phyloP scores from a whole-genome alignment of 2,329 filamentous ascomycete genomes.

The Diaporthe capsici region DNA sequence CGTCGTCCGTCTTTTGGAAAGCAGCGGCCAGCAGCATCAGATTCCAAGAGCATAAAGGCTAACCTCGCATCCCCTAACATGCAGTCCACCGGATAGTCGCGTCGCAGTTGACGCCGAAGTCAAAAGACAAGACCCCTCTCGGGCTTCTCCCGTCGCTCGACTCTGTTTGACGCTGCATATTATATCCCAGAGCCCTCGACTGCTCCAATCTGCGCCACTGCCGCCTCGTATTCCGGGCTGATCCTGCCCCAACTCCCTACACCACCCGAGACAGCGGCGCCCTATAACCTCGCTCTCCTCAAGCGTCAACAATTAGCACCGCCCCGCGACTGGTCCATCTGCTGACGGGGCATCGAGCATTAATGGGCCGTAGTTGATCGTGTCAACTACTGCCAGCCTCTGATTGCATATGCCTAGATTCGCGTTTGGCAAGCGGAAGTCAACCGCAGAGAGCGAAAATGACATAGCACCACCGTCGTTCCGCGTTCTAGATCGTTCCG shows the following conservation, averaged over 20 bases:
- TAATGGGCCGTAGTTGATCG: constrained; percentile 42
- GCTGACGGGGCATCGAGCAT: constrained; percentile 36
- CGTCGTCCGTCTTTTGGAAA: constrained; percentile 14
- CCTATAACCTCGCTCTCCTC: constrained; percentile 16
- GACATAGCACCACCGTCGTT: constrained; percentile 67
- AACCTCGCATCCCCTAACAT: constrained; percentile 50
- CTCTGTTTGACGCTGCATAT: constrained; percentile 38
- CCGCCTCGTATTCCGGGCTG: constrained; percentile 42
- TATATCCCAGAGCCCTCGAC: constrained; percentile 30
- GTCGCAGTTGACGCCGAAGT: constrained; percentile 44
- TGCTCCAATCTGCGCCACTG: constrained; percentile 39
- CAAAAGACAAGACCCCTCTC: constrained; percentile 22
- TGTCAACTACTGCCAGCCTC: constrained; percentile 40
- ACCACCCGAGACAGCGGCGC: constrained; percentile 27
- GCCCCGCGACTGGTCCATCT: constrained; percentile 25
- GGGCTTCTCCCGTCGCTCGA: constrained; percentile 25
- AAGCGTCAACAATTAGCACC: constrained; percentile 20
- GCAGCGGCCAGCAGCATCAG: constrained; percentile 26
- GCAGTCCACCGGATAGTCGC: constrained; percentile 53
- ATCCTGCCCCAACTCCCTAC: constrained; percentile 30
- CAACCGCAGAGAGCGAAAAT: constrained; percentile 69
- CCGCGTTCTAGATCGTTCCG: constrained; percentile 69
- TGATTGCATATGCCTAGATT: constrained; percentile 74
- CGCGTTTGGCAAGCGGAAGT: constrained; percentile 72
- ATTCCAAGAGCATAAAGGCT: constrained; percentile 48